phyloP scores from a whole-genome alignment of 1,284 basidiomycete genomes.

The Bjerkandera adusta region DNA sequence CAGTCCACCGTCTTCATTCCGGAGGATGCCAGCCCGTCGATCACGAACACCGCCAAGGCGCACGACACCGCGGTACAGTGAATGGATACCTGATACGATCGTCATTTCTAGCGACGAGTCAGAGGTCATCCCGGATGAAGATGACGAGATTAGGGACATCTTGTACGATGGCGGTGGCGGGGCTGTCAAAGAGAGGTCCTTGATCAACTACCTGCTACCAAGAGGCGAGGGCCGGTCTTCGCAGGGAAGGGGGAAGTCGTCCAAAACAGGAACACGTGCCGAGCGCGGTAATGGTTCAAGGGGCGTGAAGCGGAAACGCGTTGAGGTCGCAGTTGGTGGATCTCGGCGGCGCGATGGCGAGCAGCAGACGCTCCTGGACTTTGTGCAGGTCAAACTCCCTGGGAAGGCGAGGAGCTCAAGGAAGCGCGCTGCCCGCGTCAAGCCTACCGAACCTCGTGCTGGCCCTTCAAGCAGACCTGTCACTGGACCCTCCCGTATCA shows the following conservation, averaged over 20 bases:
- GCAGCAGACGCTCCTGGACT: neutral
- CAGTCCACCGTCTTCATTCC: neutral
- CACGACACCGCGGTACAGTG: neutral
- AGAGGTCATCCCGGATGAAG: neutral
- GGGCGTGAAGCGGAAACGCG: neutral
- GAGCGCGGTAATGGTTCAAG: neutral
- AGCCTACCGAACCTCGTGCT: too few species aligned
- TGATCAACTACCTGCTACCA: conserved; percentile 4
- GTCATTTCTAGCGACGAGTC: conserved; percentile 3
- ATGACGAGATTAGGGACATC: neutral
- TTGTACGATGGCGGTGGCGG: neutral
- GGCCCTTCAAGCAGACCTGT: too few species aligned
- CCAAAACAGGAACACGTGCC: neutral
- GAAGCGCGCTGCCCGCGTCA: too few species aligned
- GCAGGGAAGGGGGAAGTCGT: neutral
- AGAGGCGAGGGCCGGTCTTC: neutral
- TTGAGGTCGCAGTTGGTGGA: neutral
- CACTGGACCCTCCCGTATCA: too few species aligned
- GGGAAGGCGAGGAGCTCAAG: neutral
- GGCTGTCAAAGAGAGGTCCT: neutral
- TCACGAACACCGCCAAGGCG: neutral
- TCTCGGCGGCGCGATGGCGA: neutral
- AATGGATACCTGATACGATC: neutral
- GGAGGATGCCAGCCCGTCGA: neutral
- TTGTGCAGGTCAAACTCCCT: neutral